phyloP scores from a whole-genome alignment of 73 alveolate genomes.

The Durusdinium trenchii region DNA sequence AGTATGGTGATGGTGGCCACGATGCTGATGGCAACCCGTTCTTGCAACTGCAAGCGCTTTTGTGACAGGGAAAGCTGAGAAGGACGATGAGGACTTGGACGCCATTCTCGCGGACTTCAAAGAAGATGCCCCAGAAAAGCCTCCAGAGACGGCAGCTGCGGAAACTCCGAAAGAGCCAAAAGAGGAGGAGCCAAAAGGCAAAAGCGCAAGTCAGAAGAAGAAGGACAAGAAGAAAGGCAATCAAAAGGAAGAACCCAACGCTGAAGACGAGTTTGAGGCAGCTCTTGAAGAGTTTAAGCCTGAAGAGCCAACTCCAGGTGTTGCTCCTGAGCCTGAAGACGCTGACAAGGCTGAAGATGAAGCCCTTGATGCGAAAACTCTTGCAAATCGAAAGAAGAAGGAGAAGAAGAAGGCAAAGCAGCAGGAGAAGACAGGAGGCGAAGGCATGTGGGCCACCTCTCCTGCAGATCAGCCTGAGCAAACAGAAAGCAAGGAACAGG shows the following conservation, averaged over 20 bases:
- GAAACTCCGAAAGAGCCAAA: not conserved
- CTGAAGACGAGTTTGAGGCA: slow-evolving; percentile 49
- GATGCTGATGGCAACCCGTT: not conserved
- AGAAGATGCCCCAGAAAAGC: not conserved
- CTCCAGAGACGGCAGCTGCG: slow-evolving; percentile 27
- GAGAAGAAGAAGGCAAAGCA: slow-evolving; percentile 88
- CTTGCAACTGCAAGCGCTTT: not conserved
- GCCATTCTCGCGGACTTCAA: slow-evolving; percentile 57
- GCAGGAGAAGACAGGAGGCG: slow-evolving; percentile 82
- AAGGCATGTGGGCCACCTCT: slow-evolving; percentile 95
- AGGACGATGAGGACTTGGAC: slow-evolving; percentile 57
- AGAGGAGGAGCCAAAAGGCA: not conserved
- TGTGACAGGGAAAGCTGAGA: slow-evolving; percentile 34
- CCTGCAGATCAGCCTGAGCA: slow-evolving; percentile 95
- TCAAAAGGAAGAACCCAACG: not conserved
- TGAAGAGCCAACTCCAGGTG: slow-evolving; percentile 9
- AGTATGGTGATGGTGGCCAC: too few relatives aligned
- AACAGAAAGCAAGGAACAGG: not conserved
- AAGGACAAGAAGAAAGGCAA: slow-evolving; percentile 68
- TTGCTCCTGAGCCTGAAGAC: not conserved
- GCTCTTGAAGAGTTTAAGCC: slow-evolving; percentile 58
- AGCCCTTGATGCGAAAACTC: slow-evolving; percentile 96
- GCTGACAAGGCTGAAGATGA: slow-evolving; percentile 95
- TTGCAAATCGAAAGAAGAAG: slow-evolving; percentile 94
- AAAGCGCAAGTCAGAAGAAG: slow-evolving; percentile 43